A percentile compares a stretch with the other conserved stretches of the same genome.
Evolutionary conservation across 805 yeast species (phyloP).

Genomic region (Cyberlindnera maclurae): DNA sequence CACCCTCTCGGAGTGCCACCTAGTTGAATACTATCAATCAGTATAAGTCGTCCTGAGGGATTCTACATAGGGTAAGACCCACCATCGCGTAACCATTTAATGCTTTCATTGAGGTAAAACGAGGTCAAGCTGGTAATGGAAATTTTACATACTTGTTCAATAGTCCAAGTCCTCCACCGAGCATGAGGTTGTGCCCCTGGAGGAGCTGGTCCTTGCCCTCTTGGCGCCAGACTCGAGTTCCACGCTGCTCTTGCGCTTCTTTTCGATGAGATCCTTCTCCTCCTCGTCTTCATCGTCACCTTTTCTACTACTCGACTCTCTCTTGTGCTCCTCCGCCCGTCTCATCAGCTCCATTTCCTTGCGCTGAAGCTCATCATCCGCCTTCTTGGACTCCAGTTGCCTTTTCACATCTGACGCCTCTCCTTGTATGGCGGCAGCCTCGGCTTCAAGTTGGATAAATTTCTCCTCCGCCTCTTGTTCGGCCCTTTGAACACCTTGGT

Average conservation of each 20-base stretch:
- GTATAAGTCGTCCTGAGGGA: too few species aligned
- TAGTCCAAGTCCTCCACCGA: conserved; percentile 14
- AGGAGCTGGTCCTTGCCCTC: conserved; percentile 9
- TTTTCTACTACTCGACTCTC: background rate
- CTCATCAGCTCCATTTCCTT: conserved; percentile 1
- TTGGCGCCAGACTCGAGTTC: conserved; percentile 18
- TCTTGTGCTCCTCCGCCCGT: conserved; percentile 3
- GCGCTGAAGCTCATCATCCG: conserved; percentile 4
- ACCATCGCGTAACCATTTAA: too few species aligned
- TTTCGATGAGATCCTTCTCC: conserved; percentile 7
- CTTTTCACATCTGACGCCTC: conserved; percentile 9
- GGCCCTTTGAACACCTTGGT: conserved; percentile 6
- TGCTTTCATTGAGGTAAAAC: too few species aligned
- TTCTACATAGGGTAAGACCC: too few species aligned
- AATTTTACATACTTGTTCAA: too few species aligned
- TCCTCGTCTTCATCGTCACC: background rate
- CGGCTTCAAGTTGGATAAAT: conserved; percentile 13
- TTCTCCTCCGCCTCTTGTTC: conserved; percentile 8
- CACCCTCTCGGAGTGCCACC: too few species aligned
- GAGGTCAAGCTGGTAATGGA: too few species aligned
- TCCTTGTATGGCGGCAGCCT: conserved; percentile 13
- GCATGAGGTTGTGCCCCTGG: background rate
- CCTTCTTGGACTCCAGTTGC: conserved; percentile 7
- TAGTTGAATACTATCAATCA: too few species aligned
- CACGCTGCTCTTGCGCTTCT: conserved; percentile 17